Base-by-base conservation (phyloP, 768 basidiomycete genomes). In the Dentipellis sp. region DNA sequence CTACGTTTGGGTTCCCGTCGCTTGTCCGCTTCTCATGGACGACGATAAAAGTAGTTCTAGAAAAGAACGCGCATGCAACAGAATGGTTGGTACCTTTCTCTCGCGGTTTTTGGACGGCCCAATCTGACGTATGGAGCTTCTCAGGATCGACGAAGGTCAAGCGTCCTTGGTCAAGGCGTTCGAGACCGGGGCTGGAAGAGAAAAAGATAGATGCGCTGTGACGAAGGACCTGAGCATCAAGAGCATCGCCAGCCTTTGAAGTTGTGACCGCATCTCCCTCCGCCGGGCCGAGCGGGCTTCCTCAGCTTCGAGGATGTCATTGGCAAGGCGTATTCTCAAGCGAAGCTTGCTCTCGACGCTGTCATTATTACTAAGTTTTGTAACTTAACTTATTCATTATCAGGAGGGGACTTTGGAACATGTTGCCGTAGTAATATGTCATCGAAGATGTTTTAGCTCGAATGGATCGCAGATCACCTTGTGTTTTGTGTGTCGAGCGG, bases 21-120 rank as follows among this genome's bases (percentile, higher is more conserved):
- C 70, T 97, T 39, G 94, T 84, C 3, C 82, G 97, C 16, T 98
- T 98, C 71, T 93, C 90, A 1, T 99, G 97, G 97, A 84, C 90
- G 3, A 97, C 97, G 0, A 83, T 94, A 58, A 94, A 93, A 66
- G 79, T 90, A 1, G 68, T 84, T 2, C 71, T 99, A 14, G 92
- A 95, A 51, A 89, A 89, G 65, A 74, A 82, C 39, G 95, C 80
- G 0, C 86, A 91, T 67, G 63, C 75, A 1, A 83, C 90, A 10
- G 81, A 88, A 72, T 99, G 97, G 95, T 94, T 10, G 9, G 42
- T 56, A 5, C 57, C 54, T 22, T 36, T 23, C 22, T 17, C 29
- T 37, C 23, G 35, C 56, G n/a, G 36, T 17, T 16, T 12, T 34
- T 2, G 11, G 12, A 12, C 51, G 23, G 29, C 19, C 16, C 22